These are phyloP conservation scores for Termitomyces titanicus DNA, from an alignment of 768 basidiomycete species.

Conservation along the genomic window DNA sequence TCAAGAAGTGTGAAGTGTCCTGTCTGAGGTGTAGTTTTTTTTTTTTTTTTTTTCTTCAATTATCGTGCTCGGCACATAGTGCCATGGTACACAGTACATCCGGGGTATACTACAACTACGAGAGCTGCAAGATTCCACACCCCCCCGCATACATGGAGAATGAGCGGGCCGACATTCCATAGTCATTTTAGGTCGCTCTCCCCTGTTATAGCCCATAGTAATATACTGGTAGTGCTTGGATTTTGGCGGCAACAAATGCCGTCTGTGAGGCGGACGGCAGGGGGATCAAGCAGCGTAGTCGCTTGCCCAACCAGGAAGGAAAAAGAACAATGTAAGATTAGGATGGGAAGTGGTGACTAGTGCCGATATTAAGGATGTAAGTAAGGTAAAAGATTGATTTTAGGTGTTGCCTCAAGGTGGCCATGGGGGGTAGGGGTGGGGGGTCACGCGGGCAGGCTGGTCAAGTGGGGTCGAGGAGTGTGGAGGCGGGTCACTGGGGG, in stretches of 20 bases:
- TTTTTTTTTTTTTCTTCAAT: too few species aligned
- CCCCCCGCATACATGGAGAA: background rate
- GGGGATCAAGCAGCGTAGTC: background rate
- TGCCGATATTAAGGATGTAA: too few species aligned
- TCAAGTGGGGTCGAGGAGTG: too few species aligned
- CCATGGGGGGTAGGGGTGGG: background rate
- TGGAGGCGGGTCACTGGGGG: background rate
- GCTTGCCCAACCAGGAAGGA: background rate
- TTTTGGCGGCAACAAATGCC: background rate
- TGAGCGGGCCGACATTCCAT: background rate
- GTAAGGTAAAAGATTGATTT: background rate
- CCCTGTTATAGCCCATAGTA: background rate
- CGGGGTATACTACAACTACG: background rate
- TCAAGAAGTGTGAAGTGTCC: too few species aligned
- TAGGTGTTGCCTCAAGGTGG: background rate
- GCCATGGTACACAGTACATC: background rate
- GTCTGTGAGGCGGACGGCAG: background rate
- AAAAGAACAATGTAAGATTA: too few species aligned
- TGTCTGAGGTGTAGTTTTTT: too few species aligned
- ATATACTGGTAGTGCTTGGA: background rate
- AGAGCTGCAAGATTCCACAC: background rate
- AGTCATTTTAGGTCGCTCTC: background rate
- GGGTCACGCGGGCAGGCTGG: too few species aligned
- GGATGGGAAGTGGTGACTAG: too few species aligned
- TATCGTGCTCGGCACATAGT: too few species aligned